Evolutionary conservation across 371 early-diverging fungal species (phyloP), one percentile per base, ranked within the genome.

Genomic region (Mortierella sp.): DNA sequence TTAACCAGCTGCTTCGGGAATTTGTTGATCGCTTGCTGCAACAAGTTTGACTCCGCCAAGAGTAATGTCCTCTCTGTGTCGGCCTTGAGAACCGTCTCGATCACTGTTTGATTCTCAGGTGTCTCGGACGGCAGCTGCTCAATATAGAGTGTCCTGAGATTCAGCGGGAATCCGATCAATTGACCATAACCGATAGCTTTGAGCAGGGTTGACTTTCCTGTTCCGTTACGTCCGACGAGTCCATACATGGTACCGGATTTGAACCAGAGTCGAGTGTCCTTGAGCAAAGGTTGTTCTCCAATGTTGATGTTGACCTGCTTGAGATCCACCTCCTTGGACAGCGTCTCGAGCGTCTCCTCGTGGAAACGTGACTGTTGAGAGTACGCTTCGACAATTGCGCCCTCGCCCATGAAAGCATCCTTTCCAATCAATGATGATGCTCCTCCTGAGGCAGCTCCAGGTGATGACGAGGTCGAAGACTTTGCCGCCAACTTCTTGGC

Each of bases 291-390:
- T 4, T 47, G 60, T 28, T 86, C 84, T 11, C 85, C 86, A 39
- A 96, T 83, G 4, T 84, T 83, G 17, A 95, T 81, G 72, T 90
- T 90, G 46, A 95, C 94, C 5, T 82, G 85, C 55, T 87, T 87
- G 19, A 96, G 80, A 68, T 93, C 92, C n/a, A 89, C 83, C 41
- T 90, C 89, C 76, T 87, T 87, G 28, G 86, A 82, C 12, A 86
- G 64, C 4, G 94, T 92, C 21, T 89, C 90, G 3, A 94, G 47
- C 0, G 95, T 94, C 70, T 93, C 95, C 6, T 78, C 79, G 65
- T 96, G 93, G 73, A 95, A 96, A n/a, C 96, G 87, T 44, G 94
- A 93, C 65, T 90, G 90, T 57, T 93, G 94, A 1, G 94, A 90
- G 32, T 83, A 91, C 0, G 94, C 95, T 37, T 89, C 86, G n/a